Evolutionary conservation across 2,329 filamentous ascomycete genomes (phyloP).

Genomic region (Drechmeria coniospora): DNA sequence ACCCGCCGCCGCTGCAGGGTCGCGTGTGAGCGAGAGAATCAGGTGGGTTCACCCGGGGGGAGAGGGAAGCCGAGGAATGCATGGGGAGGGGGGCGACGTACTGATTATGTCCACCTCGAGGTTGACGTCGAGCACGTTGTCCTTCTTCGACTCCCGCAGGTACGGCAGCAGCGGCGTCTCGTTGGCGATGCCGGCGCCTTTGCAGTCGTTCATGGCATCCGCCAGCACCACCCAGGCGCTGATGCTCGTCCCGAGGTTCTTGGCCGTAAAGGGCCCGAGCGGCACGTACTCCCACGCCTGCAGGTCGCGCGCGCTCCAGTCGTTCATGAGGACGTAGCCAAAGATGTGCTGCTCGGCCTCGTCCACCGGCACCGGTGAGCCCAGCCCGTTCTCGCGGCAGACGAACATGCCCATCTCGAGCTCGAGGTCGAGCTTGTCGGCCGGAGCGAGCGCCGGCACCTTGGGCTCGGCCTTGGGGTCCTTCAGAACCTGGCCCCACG

Average conservation of each 20-base stretch:
- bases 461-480: slow-evolving; percentile 31
- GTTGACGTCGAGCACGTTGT: slow-evolving; percentile 20
- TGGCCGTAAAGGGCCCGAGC: slow-evolving; percentile 46
- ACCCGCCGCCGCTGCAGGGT: slow-evolving; percentile 13
- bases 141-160: slow-evolving; percentile 38
- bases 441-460: slow-evolving; percentile 44
- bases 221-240: slow-evolving; percentile 47
- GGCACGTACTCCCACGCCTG: slow-evolving; percentile 47
- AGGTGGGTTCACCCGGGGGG: too few relatives aligned
- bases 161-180: slow-evolving; percentile 20
- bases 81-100: slow-evolving; percentile 10
- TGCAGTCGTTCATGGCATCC: slow-evolving; percentile 32
- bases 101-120: slow-evolving; percentile 24
- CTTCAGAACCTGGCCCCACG: slow-evolving; percentile 55
- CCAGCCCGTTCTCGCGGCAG: slow-evolving; percentile 48
- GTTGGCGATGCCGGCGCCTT: slow-evolving; percentile 14
- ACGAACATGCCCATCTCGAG: slow-evolving; percentile 66
- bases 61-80: background rate
- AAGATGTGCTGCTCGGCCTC: slow-evolving; percentile 60
- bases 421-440: slow-evolving; percentile 55
- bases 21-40: background rate
- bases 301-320: slow-evolving; percentile 49
- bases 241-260: slow-evolving; percentile 44
- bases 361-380: slow-evolving; percentile 47
- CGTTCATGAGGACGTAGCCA: slow-evolving; percentile 50